phyloP scores from a whole-genome alignment of 192 early-diverging fungal genomes.

The Coemansia sp. region DNA sequence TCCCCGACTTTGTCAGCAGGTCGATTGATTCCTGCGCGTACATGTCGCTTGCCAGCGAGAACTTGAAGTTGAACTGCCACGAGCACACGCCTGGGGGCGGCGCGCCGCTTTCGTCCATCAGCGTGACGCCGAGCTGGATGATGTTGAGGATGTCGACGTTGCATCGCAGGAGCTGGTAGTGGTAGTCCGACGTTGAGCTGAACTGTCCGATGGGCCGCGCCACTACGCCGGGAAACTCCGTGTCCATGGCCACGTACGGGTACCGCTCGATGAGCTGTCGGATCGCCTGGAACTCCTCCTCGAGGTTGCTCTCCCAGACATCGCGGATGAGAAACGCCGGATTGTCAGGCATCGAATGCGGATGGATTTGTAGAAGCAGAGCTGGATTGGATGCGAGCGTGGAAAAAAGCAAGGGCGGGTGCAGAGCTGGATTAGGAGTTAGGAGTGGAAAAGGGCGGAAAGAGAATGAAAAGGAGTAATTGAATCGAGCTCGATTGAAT shows the following conservation, averaged over 20 bases:
- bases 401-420: too few species aligned
- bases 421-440: not conserved
- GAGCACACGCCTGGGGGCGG: conserved; percentile 73
- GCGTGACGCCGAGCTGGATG: conserved; percentile 96
- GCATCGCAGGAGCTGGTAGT: conserved; percentile 95
- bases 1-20: conserved; percentile 92
- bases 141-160: conserved; percentile 98
- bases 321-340: conserved; percentile 62
- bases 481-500: too few species aligned
- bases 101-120: conserved; percentile 84
- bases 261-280: conserved; percentile 87
- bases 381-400: not conserved
- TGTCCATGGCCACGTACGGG: conserved; percentile 98
- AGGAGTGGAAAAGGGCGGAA: not conserved
- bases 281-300: conserved; percentile 86
- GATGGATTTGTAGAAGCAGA: not conserved
- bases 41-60: conserved; percentile 94
- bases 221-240: conserved; percentile 98
- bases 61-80: conserved; percentile 99
- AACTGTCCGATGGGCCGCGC: conserved; percentile 98
- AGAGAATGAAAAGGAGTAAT: not conserved
- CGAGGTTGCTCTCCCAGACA: conserved; percentile 93
- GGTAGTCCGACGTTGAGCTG: conserved; percentile 92
- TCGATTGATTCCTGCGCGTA: conserved; percentile 99
- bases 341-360: conserved; percentile 5